Evolutionary conservation across 768 basidiomycete species (phyloP), one percentile per base, ranked within the genome.

Genomic region (Mycena indigotica): DNA sequence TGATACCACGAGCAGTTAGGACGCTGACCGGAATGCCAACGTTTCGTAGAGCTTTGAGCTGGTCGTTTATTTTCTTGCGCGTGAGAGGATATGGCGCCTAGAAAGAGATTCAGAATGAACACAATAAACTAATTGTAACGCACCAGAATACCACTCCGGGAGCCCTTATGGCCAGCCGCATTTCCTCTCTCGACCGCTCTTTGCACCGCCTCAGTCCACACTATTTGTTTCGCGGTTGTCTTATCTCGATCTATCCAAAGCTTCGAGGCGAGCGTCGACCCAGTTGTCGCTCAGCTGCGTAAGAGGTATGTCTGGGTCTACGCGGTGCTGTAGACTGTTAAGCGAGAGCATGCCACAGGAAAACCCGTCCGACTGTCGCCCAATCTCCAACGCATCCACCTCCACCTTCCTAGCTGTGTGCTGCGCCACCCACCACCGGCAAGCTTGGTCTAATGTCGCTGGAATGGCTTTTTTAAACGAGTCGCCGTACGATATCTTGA

Each of bases 1-100:
- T 66, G 38, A 74, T 48, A 13, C 55, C 69, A 13, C 69, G 61
- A 12, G 64, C 61, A 10, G 64, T 62, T 17, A 57, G 29, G 5
- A 69, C 21, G 5, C 52, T 59, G 8, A 74, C 28, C 0, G 63
- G 17, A n/a, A 65, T 56, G 5, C 66, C 66, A 15, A 55, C 52
- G 3, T 52, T 53, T 3, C 64, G 64, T 13, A 70, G 58, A 3
- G 52, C 24, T n/a, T 46, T 19, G 6, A 68, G 57, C 0, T 55
- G 62, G 4, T 45, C 44, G 24, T 61, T 54, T 53, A 68, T 67
- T 5, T 19, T 45, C 21, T 53, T 44, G 15, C 29, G 24, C 4
- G 60, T 44, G 1, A 54, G 26, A 4, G 66, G 66, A 48, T 59
- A 60, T 8, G 35, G 48, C 41, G 41, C 24, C 41, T 45, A 21